Conservation (phyloP, 176 grass and related monocot genomes). For the Puccinellia tenuiflora region DNA sequence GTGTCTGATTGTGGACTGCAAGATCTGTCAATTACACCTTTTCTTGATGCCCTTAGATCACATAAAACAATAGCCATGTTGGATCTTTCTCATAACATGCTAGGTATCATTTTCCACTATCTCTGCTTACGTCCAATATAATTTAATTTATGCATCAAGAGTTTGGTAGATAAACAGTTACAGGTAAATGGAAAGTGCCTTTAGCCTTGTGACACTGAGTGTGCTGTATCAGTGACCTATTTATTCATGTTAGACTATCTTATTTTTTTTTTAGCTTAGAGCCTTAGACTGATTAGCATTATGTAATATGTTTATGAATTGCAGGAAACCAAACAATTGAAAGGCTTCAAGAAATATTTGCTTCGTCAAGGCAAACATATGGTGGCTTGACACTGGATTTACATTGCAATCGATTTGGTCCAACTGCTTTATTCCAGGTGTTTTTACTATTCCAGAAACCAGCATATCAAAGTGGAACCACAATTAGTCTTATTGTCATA, state of each 20-base stretch:
- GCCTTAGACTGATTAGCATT: conserved; percentile 8
- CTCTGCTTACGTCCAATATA: not conserved
- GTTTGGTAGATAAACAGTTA: not conserved
- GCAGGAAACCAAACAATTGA: conserved; percentile 92
- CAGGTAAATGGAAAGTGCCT: conserved; percentile 7
- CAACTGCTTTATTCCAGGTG: conserved; percentile 98
- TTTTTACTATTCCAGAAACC: conserved; percentile 8
- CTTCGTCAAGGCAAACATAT: conserved; percentile 81
- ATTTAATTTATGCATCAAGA: not conserved
- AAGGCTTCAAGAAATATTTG: conserved; percentile 87
- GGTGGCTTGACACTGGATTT: conserved; percentile 92
- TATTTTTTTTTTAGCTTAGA: too few species aligned
- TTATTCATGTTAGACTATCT: not conserved
- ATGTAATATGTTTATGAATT: conserved; percentile 7
- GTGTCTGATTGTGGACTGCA: conserved; percentile 89
- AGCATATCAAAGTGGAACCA: conserved; percentile 21
- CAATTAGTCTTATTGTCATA: not conserved
- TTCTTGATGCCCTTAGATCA: conserved; percentile 75
- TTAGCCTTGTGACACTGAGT: not conserved
- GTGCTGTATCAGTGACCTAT: not conserved
- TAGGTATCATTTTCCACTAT: conserved; percentile 54
- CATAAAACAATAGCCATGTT: conserved; percentile 85
- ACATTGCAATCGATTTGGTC: conserved; percentile 91
- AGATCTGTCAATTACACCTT: conserved; percentile 64
- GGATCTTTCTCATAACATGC: conserved; percentile 91